Evolutionary conservation across 2,329 filamentous ascomycete species (phyloP), one percentile per base, ranked within the genome.

Genomic region (Fusarium guadeloupense): DNA sequence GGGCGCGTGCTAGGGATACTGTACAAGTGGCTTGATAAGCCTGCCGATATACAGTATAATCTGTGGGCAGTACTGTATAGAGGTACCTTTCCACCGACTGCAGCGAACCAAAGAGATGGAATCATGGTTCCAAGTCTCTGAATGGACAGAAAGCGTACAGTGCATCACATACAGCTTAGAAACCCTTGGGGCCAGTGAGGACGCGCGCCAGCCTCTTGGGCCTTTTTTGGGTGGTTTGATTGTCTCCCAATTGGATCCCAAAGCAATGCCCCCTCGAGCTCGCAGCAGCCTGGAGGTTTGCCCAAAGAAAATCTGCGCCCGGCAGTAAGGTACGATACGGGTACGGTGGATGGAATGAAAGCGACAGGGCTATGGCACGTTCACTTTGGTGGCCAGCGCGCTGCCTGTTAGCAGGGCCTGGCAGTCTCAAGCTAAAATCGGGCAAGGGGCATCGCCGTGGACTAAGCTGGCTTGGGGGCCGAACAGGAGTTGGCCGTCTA

Each of bases 161-260:
- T 65, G 64, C 60, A 54, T 59, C 50, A 59, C 49, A 53, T 25
- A 54, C 52, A 67, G 47, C 55, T 20, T 40, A 19, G 19, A 44
- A 31, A 42, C 19, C 38, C 38, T 37, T 35, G 31, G 28, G 25
- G n/a, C 61, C 60, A 64, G 46, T 64, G 38, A 64, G 53, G 35
- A 45, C 49, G 58, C 48, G 50, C 61, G 55, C 60, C 61, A 62
- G 50, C 39, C 55, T 38, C 34, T 64, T 58, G 55, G 61, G 55
- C 46, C 46, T 43, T 45, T 48, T 55, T 52, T 45, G 45, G 45
- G 35, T 12, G 37, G 19, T 45, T 23, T 25, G 21, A 26, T 33
- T 41, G 31, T 44, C 45, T 52, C n/a, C 21, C 51, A 37, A 33
- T 14, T n/a, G 28, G 28, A 31, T 30, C 34, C 46, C 33, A 26